Evolutionary conservation across 2,329 filamentous ascomycete species (phyloP), one percentile per base, ranked within the genome.

Genomic region (Remersonia thermophila): DNA sequence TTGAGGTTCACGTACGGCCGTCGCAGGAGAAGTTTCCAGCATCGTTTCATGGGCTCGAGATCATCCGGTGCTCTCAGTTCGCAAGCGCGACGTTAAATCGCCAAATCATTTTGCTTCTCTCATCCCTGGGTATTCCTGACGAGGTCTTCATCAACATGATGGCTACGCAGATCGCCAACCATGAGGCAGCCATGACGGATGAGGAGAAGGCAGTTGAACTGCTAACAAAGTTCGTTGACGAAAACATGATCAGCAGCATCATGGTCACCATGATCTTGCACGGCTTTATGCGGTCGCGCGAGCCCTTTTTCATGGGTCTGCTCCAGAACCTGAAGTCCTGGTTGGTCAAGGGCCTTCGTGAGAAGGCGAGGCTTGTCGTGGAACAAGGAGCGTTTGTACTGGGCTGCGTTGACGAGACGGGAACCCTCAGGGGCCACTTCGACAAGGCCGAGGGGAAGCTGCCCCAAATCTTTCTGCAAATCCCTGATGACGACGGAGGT

Each of bases 1-100:
- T 68, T 20, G 74, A 87, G 38, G 71, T 96, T 0, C 77, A 83
- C 35, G 77, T 95, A 34, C 77, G 91, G 2, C 72, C 75, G 11
- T 94, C 84, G 10, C 91, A 98, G 52, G 70, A 81, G 50, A 98
- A 98, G 56, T 98, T 98, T 52, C 65, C 70, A 14, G 73, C 83
- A 0, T 57, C 63, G 3, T 78, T 80, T 49, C 75, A 78, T 30
- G 76, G 74, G 3, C 64, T 98, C 1, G 91, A 98, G 54, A 81
- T 98, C 38, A 85, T 95, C 44, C 74, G 83, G 15, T 79, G 77
- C 42, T 89, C 91, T 1, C 71, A 76, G 1, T 83, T 77, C 50
- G 78, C 84, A 1, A 70, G 73, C 3, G 84, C 89, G 1, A 83
- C 79, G 3, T 67, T 98, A 30, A 98, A 98, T 48, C 74, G 87